Base-by-base conservation (phyloP, 805 yeast genomes). In the Maudiozyma bulderi region DNA sequence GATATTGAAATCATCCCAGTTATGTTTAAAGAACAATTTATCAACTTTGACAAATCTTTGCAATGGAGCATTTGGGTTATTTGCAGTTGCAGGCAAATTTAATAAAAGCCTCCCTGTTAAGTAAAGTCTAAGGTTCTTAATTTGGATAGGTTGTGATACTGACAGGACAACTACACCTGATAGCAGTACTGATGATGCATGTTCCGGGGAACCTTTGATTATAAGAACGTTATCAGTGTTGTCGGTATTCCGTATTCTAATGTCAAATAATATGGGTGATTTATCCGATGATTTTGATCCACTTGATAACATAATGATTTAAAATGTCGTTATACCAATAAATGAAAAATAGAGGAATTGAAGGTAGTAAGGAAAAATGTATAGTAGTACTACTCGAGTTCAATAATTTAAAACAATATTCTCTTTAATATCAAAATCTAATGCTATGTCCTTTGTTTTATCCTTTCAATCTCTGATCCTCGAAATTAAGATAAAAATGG, bases 91-190 rank as follows among this genome's bases (percentile, higher is more conserved):
- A 0, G 75, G 74, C 80, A 88, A 81, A 55, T 79, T 76, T 44
- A 88, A 63, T 44, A 82, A 73, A 46, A 89, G 60, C 1, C 81
- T 81, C 2, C 89, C 86, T 50, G 78, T 76, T 26, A 91, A 63
- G 52, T 80, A 75, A 47, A 91, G 66, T 2, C 78, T 65, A 51
- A 91, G 64, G 56, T 75, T 77, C 59, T 80, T 83, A 45, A 91
- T 74, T 11, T 79, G 67, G 50, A 87, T 69, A 2, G 95, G 86
- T 54, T 93, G 98, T 14, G 75, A 72, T 0, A 86, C 80, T 1
- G 93, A 77, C 28, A 93, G 66, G 1, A 85, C 91, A 30, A 93
- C 81, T 8, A 80, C 80, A 3, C 99, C 99, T 0, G 84, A 69
- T 34, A 93, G 66, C 6, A 84, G 67, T 3, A 80, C 86, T 1